Base-by-base conservation (phyloP, 805 yeast species). In the Lipomyces spencermartinsiae region DNA sequence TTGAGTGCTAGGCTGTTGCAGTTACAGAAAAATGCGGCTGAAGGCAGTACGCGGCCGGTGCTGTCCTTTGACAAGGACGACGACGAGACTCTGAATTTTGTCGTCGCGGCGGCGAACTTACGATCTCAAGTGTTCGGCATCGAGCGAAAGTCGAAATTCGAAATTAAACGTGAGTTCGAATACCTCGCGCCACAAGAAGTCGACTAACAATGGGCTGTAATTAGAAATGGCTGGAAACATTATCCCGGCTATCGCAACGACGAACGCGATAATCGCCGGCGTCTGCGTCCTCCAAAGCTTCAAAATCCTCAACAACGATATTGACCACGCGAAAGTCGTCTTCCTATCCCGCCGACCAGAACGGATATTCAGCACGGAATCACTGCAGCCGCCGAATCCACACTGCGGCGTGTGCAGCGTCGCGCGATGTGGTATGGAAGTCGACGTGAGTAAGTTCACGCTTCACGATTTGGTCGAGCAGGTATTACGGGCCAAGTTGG, bases 191-290 rank as follows among this genome's bases (percentile, higher is more conserved):
- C 25, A 57, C 16, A 9, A 12, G 8, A n/a, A n/a, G n/a, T n/a
- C 34, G 65, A 61, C 61, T 10, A 35, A 19, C 14, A 19, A 53
- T n/a, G 8, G 34, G 7, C 56, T 25, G 34, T 25, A 2, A 25
- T 12, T 16, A 53, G 56, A 81, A 66, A 93, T 94, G 71, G 99
- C 99, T 0, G 99, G 99, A 5, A 95, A 94, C 78, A 95, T 95
- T 74, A 95, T 95, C 54, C 99, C 99, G 0, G 99, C 99, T 0
- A 93, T 96, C 73, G 98, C 99, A 5, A 95, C 99, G 1, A 94
- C 98, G 2, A 95, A 95, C 78, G 98, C 99, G 0, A 89, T 95
- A 14, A 89, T 95, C 73, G 93, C 97, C 0, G 99, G 99, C 0
- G 85, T 92, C 72, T 89, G 95, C 16, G 88, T 93, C 2, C 77